These are phyloP conservation scores for Microcos paniculata DNA, from an alignment of 345 rosid genomes.

Conservation along the genomic window DNA sequence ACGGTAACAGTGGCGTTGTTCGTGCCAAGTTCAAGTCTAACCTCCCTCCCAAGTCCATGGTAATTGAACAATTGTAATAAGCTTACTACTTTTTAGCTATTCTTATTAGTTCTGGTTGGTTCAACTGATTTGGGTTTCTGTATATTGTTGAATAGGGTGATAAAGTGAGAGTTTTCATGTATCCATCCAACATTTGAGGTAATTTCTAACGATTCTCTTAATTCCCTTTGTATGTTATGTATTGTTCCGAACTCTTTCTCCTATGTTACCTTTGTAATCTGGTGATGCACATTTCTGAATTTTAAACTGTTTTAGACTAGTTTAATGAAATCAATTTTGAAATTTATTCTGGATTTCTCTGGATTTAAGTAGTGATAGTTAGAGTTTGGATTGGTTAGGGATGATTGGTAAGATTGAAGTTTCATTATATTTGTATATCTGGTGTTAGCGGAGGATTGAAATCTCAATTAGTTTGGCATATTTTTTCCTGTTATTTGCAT, in stretches of 20 bases:
- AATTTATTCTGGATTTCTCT: neutral
- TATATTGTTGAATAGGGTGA: slow-evolving; percentile 38
- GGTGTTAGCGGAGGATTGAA: neutral
- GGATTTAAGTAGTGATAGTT: neutral
- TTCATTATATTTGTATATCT: neutral
- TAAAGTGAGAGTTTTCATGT: slow-evolving; percentile 59
- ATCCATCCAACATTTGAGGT: slow-evolving; percentile 51
- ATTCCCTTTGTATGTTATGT: neutral
- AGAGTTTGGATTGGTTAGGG: neutral
- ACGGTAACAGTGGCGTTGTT: slow-evolving; percentile 71
- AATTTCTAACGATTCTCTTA: neutral
- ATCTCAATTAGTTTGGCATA: neutral
- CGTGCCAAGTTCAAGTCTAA: slow-evolving; percentile 71
- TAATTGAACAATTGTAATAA: slow-evolving; percentile 8
- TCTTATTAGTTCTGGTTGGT: neutral
- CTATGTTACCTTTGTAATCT: neutral
- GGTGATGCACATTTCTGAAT: neutral
- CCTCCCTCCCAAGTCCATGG: slow-evolving; percentile 74
- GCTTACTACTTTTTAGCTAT: neutral
- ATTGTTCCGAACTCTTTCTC: neutral
- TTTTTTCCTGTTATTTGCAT: neutral
- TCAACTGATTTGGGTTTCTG: neutral
- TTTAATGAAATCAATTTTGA: neutral
- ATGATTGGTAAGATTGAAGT: neutral
- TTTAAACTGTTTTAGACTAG: neutral